Evolutionary conservation across 2,329 filamentous ascomycete species (phyloP).

Genomic region (Aspergillus calidoustus): DNA sequence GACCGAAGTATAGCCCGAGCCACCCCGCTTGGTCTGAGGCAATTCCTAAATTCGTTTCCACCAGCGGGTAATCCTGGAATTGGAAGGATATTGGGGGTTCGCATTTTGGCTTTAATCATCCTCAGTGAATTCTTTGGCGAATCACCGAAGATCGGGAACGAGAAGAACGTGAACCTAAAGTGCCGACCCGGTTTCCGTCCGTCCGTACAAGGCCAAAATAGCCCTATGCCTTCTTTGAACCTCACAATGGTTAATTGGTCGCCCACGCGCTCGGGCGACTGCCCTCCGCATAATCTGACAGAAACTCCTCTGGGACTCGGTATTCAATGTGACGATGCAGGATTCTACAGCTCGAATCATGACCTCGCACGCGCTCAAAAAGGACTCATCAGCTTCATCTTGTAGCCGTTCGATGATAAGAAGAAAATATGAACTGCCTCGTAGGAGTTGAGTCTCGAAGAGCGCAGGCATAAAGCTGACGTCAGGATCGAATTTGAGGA

Average conservation of each 20-base stretch:
- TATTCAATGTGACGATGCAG: slow-evolving; percentile 90
- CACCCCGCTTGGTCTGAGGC: slow-evolving; percentile 1
- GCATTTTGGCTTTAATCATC: not conserved
- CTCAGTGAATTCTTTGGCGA: not conserved
- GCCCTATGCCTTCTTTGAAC: slow-evolving; percentile 83
- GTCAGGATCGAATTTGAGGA: slow-evolving; percentile 87
- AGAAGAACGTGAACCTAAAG: slow-evolving; percentile 23
- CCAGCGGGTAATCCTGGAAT: not conserved
- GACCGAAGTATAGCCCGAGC: slow-evolving; percentile 8
- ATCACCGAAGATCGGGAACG: not conserved
- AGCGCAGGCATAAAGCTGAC: slow-evolving; percentile 97
- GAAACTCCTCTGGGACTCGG: slow-evolving; percentile 95
- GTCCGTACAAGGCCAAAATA: slow-evolving; percentile 81
- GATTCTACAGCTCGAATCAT: slow-evolving; percentile 91
- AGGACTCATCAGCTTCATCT: slow-evolving; percentile 82
- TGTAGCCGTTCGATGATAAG: slow-evolving; percentile 89
- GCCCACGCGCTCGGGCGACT: slow-evolving; percentile 83
- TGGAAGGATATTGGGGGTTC: not conserved
- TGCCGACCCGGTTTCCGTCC: slow-evolving; percentile 87
- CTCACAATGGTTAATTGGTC: slow-evolving; percentile 82
- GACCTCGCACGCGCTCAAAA: slow-evolving; percentile 87
- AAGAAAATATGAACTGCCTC: slow-evolving; percentile 84
- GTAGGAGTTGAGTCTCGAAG: slow-evolving; percentile 89
- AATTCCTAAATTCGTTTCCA: not conserved
- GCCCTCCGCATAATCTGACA: slow-evolving; percentile 94